These are phyloP conservation scores for Cystofilobasidium bisporidii DNA, from an alignment of 768 basidiomycete genomes.

Conservation along the genomic window DNA sequence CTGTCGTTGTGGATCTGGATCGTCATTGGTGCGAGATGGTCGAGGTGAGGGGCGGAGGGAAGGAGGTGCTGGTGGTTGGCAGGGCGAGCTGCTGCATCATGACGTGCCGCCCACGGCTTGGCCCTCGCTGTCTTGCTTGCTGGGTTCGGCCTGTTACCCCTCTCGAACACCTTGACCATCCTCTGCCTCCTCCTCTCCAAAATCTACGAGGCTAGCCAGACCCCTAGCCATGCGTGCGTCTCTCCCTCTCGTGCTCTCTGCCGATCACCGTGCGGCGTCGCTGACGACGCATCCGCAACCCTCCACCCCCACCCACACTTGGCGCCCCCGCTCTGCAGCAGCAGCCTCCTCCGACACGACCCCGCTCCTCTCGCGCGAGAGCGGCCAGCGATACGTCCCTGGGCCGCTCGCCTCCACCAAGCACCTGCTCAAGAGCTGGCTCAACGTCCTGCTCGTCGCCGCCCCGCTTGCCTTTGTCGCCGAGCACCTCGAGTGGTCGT, in stretches of 20 bases:
- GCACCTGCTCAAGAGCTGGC: slow-evolving; percentile 37
- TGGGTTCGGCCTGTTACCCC: no score
- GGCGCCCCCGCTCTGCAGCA: background rate
- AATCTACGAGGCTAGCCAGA: no score
- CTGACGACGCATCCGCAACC: no score
- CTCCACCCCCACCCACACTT: no score
- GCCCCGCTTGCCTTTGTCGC: slow-evolving; percentile 21
- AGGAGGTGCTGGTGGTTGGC: background rate
- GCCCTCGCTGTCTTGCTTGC: no score
- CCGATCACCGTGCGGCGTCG: no score
- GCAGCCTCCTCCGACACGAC: background rate
- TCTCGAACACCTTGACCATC: no score
- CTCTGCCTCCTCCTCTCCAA: no score
- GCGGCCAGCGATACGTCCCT: background rate
- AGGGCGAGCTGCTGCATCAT: background rate
- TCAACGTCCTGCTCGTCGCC: slow-evolving; percentile 27
- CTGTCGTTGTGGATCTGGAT: slow-evolving; percentile 4
- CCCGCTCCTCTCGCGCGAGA: background rate
- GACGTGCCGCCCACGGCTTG: no score
- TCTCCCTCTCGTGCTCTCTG: no score
- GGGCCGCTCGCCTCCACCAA: slow-evolving; percentile 33
- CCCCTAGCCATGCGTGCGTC: no score
- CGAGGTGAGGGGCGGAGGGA: background rate
- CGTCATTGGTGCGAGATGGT: no score
- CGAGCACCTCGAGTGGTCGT: slow-evolving; percentile 1